A percentile compares a stretch with the other conserved stretches of the same genome.
phyloP scores from a whole-genome alignment of 2,329 filamentous ascomycete species.

The Trematosphaeria pertusa region DNA sequence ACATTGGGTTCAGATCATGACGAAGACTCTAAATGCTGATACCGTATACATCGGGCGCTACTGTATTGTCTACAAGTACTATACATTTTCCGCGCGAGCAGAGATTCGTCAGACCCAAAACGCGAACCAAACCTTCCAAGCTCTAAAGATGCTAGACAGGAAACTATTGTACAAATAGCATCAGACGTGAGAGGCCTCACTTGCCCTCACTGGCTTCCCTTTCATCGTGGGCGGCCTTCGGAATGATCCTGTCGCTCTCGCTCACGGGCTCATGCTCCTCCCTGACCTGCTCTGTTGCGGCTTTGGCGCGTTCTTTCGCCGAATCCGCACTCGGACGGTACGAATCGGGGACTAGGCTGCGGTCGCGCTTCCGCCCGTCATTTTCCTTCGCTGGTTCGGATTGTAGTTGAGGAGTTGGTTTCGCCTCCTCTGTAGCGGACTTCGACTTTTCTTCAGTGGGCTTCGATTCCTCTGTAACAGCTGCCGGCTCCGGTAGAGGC shows the following conservation, averaged over 20 bases:
- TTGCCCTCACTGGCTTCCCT: constrained; percentile 19
- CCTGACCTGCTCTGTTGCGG: constrained; percentile 41
- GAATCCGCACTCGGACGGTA: constrained; percentile 18
- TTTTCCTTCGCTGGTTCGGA: constrained; percentile 20
- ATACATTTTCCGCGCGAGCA: constrained; percentile 14
- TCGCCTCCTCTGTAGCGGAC: neutral
- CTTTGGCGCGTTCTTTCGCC: constrained; percentile 32
- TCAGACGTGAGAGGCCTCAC: too few species aligned
- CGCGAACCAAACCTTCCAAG: constrained; percentile 9
- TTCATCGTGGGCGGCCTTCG: constrained; percentile 59
- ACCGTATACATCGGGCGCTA: neutral
- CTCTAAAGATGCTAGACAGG: constrained; percentile 14
- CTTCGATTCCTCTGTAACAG: too few species aligned
- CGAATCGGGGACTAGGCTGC: constrained; percentile 13
- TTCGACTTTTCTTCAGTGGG: too few species aligned
- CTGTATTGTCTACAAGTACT: constrained; percentile 8
- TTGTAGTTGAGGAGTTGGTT: neutral
- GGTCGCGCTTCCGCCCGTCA: constrained; percentile 16
- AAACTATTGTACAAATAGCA: constrained; percentile 11
- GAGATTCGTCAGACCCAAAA: constrained; percentile 14
- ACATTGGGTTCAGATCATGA: too few species aligned
- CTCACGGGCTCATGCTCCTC: constrained; percentile 34
- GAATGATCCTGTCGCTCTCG: constrained; percentile 55
- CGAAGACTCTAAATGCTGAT: too few species aligned
- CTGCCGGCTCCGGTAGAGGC: too few species aligned